A percentile compares a stretch with the other conserved stretches of the same genome.
These are phyloP conservation scores for Senecio squalidus DNA, from an alignment of 140 eudicot genomes.

Conservation along the genomic window DNA sequence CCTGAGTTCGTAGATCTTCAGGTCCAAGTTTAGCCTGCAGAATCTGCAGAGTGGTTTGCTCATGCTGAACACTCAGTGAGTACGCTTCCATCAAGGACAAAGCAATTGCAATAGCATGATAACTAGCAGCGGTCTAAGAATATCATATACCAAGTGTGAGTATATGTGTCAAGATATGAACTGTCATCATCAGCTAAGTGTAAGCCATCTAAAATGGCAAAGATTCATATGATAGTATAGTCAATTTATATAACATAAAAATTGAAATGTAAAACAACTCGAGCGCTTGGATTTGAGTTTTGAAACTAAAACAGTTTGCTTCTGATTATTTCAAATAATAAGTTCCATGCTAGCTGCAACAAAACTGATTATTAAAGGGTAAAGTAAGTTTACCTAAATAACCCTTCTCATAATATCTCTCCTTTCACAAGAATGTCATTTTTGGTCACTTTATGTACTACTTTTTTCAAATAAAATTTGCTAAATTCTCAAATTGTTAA, in stretches of 20 bases:
- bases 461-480: no score
- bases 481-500: no score
- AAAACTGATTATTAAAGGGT: no score
- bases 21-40: conserved; percentile 95
- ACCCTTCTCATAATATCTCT: no score
- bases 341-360: no score
- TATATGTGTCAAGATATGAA: neutral
- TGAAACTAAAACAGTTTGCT: no score
- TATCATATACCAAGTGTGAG: neutral
- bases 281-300: no score
- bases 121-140: conserved; percentile 93
- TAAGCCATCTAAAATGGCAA: neutral
- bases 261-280: no score
- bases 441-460: no score
- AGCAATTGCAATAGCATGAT: conserved; percentile 99
- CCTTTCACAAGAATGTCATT: no score
- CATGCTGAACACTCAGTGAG: conserved; percentile 95
- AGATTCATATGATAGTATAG: neutral
- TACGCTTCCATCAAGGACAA: conserved; percentile 97
- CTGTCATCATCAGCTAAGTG: neutral
- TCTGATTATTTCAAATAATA: no score
- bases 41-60: conserved; percentile 92
- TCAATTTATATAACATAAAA: neutral
- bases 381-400: no score
- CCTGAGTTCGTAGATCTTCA: conserved; percentile 97